Base-by-base conservation (phyloP, 805 yeast genomes). In the Nakazawaea populi region DNA sequence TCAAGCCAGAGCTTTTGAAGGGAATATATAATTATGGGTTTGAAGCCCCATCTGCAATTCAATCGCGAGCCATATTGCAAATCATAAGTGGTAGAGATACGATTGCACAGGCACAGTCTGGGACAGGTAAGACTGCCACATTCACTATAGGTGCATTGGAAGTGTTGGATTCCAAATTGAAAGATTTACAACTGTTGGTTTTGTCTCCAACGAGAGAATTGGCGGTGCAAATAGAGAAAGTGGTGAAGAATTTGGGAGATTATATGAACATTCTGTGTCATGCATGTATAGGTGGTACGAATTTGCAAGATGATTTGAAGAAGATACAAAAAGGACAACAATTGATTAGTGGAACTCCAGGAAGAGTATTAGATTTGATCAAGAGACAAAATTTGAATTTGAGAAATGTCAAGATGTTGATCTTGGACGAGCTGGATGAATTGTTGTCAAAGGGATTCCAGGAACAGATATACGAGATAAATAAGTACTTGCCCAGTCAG, bases 391-490 rank as follows among this genome's bases (percentile, higher is more conserved):
- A 76, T 73, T 83, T 94, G 71, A 83, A 75, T 67, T 85, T 96
- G 57, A 81, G 88, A 62, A 79, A 84, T 70, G 78, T 94, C 64
- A 89, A 90, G 77, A 89, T 94, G 95, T 82, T 94, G 74, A 84
- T 92, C 67, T 79, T 94, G 65, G 99, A 92, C 75, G 99, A 92
- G 77, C 98, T 98, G 64, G 99, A 92, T 78, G 98, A 94, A 79
- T 80, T 92, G 83, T 80, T 92, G 68, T 81, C 89, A 45, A 79
- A 88, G 55, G 99, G 99, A 53, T 92, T 92, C 79, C 88, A 89
- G 74, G 94, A 89, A 64, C 97, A 91, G 73, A 92, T 94, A 59
- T 89, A 91, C 76, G 92, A 94, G 68, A 88, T 94, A 57, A 94
- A 88, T 80, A 79, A 86, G 59, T 83, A 83, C 70, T 77, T 94